Evolutionary conservation across 2,329 filamentous ascomycete genomes (phyloP), one percentile per base, ranked within the genome.

Genomic region (Fusarium graminum): DNA sequence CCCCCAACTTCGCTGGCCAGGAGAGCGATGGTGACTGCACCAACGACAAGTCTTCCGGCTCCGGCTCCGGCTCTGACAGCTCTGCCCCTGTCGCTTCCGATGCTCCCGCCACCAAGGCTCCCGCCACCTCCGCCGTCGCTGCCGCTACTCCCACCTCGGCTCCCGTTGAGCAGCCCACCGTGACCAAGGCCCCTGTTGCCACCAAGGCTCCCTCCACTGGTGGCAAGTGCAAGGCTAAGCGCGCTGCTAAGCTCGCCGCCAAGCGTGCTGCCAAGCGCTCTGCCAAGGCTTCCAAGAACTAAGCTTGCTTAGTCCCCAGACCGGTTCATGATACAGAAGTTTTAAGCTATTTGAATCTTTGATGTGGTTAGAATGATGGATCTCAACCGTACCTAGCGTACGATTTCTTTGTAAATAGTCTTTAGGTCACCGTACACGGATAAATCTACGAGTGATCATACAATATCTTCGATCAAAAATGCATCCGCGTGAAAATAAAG

Each of bases 21-120:
- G 45, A 67, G 22, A 72, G 60, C 49, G 77, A 79, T 32, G 77
- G 77, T 43, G 76, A 79, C 73, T 79, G 77, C 75, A 78, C 76
- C 16, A 63, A 53, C 41, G 73, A 72, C 47, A 63, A 74, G 36
- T 55, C 22, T 10, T 36, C 55, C 34, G 34, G 28, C 13, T 36
- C 55, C 34, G 34, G 28, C 17, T 47, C 59, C 7, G 47, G 32
- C n/a, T 57, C 54, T 29, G 69, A 63, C 36, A 59, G 47, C 42
- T 59, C 53, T 47, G 64, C 47, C 3, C 54, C 62, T 46, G 63
- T 60, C 29, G 45, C 59, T 45, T 57, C 49, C 40, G 43, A 44
- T 29, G 40, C 46, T 57, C 52, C 68, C 16, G 53, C 52, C 3
- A 41, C 65, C 8, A 52, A 50, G 4, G 49, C 54, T 5, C 42